These are phyloP conservation scores for Spergularia marina DNA, from an alignment of 148 eudicot genomes.

Conservation along the genomic window DNA sequence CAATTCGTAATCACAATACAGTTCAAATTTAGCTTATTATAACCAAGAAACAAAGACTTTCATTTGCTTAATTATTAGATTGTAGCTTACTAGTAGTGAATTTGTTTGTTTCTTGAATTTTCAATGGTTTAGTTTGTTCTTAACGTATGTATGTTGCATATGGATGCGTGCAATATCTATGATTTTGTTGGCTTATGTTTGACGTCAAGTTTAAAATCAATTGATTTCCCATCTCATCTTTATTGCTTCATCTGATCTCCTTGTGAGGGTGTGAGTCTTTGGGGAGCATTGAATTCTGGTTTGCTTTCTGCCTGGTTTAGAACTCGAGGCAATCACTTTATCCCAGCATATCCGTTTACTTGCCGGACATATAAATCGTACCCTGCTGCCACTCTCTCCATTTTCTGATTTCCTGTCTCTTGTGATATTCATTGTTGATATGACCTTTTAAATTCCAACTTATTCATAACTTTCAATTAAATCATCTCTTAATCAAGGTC, in stretches of 20 bases:
- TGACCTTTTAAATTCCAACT: slow-evolving; percentile 23
- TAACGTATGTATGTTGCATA: slow-evolving; percentile 13
- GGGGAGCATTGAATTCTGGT: slow-evolving; percentile 20
- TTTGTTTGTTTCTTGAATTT: not conserved
- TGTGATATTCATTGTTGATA: slow-evolving; percentile 13
- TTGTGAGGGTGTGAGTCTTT: not conserved
- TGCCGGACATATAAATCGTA: slow-evolving; percentile 43
- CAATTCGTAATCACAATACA: no score
- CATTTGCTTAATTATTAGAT: no score
- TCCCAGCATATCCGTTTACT: slow-evolving; percentile 57
- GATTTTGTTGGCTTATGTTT: slow-evolving; percentile 24
- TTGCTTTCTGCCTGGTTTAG: slow-evolving; percentile 45
- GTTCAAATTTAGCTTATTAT: not conserved
- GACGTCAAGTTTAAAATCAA: not conserved
- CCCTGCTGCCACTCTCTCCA: slow-evolving; percentile 5
- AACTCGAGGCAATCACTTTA: slow-evolving; percentile 67
- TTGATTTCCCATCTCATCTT: not conserved
- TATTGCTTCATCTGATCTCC: not conserved
- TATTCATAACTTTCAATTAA: not conserved
- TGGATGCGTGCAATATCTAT: slow-evolving; percentile 42
- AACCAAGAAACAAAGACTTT: not conserved
- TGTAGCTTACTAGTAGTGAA: not conserved
- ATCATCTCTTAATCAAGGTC: no score
- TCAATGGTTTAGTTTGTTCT: not conserved
- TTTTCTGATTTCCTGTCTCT: slow-evolving; percentile 2